Evolutionary conservation across 345 rosid genomes (phyloP).

Genomic region (Gossypium bickii): DNA sequence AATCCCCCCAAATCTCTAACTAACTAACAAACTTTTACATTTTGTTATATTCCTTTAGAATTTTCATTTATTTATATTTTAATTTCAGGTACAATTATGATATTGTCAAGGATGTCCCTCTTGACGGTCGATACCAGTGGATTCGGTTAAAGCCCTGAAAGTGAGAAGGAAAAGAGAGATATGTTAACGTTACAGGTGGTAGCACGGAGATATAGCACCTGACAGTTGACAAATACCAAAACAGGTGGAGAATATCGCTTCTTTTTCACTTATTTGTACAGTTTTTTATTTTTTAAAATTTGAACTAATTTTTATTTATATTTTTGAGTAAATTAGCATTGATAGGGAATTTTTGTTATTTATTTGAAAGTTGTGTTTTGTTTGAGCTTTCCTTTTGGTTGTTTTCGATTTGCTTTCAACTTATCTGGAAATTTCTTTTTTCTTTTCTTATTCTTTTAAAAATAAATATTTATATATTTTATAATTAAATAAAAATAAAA

Average conservation of each 20-base stretch:
- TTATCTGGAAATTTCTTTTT: too few species aligned
- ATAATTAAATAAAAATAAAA: too few species aligned
- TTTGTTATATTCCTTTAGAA: not conserved
- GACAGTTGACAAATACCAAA: too few species aligned
- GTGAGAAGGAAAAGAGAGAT: not conserved
- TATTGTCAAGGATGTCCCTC: constrained; percentile 54
- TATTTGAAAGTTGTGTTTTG: constrained; percentile 31
- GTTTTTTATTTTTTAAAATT: too few species aligned
- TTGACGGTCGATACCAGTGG: constrained; percentile 74
- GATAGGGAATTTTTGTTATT: constrained; percentile 19
- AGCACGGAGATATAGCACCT: not conserved
- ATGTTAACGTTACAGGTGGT: constrained; percentile 17
- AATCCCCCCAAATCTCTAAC: constrained; percentile 20
- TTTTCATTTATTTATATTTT: not conserved
- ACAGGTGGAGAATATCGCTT: too few species aligned
- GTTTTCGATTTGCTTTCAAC: too few species aligned
- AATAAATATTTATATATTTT: too few species aligned
- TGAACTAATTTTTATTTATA: too few species aligned
- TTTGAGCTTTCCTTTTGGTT: constrained; percentile 19
- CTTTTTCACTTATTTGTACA: too few species aligned
- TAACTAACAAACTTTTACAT: constrained; percentile 19
- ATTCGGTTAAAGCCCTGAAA: constrained; percentile 26
- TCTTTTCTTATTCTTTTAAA: too few species aligned
- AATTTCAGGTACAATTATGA: constrained; percentile 35
- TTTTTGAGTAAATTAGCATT: not conserved